Evolutionary conservation across 768 basidiomycete species (phyloP), one percentile per base, ranked within the genome.

Genomic region (Hericium coralloides): DNA sequence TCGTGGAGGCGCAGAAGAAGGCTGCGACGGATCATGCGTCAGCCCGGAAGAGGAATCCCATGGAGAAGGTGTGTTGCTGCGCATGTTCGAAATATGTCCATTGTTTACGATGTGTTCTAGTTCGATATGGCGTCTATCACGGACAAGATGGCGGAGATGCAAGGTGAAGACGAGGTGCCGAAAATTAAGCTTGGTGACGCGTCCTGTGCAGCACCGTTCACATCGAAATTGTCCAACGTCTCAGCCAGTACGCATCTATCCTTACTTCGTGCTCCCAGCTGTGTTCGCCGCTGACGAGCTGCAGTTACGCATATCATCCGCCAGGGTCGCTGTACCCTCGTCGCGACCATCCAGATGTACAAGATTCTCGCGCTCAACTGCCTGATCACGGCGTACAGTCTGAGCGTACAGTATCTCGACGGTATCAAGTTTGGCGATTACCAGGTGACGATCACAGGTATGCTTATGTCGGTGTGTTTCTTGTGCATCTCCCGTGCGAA

Each of bases 141-240:
- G 17, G 85, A 88, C 64, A 85, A 89, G 64, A 73, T 99, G 71
- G 82, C 95, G 0, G 89, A 95, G 41, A 85, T 98, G 84, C 95
- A 98, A 49, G 92, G 88, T 12, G 95, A 97, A 15, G 85, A 91
- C 17, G 95, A 98, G 36, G 85, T 94, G 0, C 97, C 97, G 12
- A 92, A 97, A 74, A 99, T 99, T 71, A 99, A 98, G 72, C 85
- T 98, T 26, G 97, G 97, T n/a, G 97, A 98, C 67, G 97, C 97
- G 0, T 98, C 94, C 2, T 98, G 95, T 66, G 97, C 97, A 6
- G 97, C 97, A 2, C 97, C 97, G 0, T 99, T 99, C 75, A 98
- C 97, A 0, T 98, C 95, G 10, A 99, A 99, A 70, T 73, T 99
- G 55, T 89, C 89, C n/a, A 95, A 99, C 68, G 97, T 99, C 52